Base-by-base conservation (phyloP, 306 rosid species). In the Ammopiptanthus mongolicus region DNA sequence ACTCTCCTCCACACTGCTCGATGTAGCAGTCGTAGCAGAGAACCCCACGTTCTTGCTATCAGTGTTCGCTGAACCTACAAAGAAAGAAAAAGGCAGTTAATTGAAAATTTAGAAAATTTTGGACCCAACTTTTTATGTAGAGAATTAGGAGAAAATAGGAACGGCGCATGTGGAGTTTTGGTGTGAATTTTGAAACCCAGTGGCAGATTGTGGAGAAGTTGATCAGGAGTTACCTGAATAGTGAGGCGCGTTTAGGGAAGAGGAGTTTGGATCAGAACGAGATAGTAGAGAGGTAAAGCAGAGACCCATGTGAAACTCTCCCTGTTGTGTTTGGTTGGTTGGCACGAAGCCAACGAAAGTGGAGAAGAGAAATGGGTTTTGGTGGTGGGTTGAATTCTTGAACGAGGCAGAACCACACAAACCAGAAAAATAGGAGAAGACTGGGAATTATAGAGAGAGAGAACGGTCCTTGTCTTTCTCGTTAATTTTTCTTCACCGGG, bases 1-100 rank as follows among this genome's bases (percentile, higher is more conserved):
- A 66, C 96, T 89, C 57, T 31, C 84, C 37, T 64, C 88, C 0
- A 71, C 75, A 34, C 87, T 88, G 83, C 92, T 85, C 77, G 71
- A 77, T 4, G 93, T 82, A 11, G 73, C 61, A 3, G 89, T 85
- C 0, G 98, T 86, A 3, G 74, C 72, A 0, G 89, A 85, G 14
- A 77, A 79, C 33, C 57, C 90, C 3, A 59, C 61, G 73, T 64
- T 85, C 71, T 25, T 80, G 85, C 92, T 86, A 61, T 72, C 73
- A 18, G 68, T 74, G 37, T 82, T 80, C 5, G 88, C 60, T 5
- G 88, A 64, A n/a, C 84, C 96, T 88, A 31, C 39, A 82, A 42
- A 37, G 11, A 13, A 28, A 41, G 3, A 17, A 6, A 46, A 23
- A 15, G 60, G 34, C 33, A 36, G 17, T 47, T n/a, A 7, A 21